Base-by-base conservation (phyloP, 2,329 filamentous ascomycete genomes). In the Aspergillus fumigatus region DNA sequence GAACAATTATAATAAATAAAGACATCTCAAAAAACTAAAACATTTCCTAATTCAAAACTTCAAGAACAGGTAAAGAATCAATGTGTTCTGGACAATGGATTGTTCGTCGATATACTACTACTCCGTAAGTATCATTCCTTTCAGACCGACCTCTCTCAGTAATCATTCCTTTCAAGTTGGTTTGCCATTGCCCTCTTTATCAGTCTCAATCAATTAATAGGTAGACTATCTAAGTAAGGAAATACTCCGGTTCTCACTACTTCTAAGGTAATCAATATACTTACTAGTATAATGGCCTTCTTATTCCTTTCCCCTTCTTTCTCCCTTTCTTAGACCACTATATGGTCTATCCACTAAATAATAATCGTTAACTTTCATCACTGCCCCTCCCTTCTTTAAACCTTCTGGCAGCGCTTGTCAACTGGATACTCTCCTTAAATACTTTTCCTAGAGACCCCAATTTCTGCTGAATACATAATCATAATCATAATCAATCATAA, bases 321-420 rank as follows among this genome's bases (percentile, higher is more conserved):
- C 19, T 52, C 49, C 52, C 53, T 45, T 48, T 45, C 50, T 40
- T 35, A 21, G 10, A 48, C 23, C 26, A 35, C 52, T 17, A 21
- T 17, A 17, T 32, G 38, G 27, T 38, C 23, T 48, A 11, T 9
- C 40, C 8, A 43, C 17, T 21, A 21, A 19, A 19, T 50, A 11
- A 17, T 48, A 27, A 11, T 14, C 3, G 32, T n/a, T 29, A 40
- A 38, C 50, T 26, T 35, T 52, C 48, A 51, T 19, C 35, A 38
- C 48, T 48, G 48, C 26, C 19, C 52, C 47, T 38, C 56, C 41
- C 45, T 41, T 58, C 52, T 52, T 47, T 52, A 45, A 45, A 23
- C 11, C 9, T 23, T 45, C n/a, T 45, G 41, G 41, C 41, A 45
- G 8, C 21, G 21, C 21, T 45, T 23, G 5, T 45, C 41, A 21